A percentile compares a stretch with the other conserved stretches of the same genome.
Evolutionary conservation across 768 basidiomycete species (phyloP).

Genomic region (Naganishia onofrii): DNA sequence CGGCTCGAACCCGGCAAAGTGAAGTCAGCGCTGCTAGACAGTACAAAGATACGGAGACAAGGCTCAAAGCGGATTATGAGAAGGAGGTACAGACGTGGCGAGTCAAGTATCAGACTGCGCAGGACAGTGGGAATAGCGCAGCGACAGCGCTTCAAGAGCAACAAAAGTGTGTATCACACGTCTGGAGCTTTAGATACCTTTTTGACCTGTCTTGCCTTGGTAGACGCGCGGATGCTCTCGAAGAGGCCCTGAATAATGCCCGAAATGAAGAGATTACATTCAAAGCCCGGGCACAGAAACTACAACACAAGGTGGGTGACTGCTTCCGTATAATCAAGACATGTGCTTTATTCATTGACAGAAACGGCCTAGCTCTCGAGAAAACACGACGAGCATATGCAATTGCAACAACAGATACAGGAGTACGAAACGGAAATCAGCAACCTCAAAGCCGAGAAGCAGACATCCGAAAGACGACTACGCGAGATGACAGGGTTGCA

Average conservation of each 20-base stretch:
- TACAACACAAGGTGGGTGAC: conserved; percentile 3
- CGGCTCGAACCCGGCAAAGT: neutral
- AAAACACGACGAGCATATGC: neutral
- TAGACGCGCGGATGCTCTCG: neutral
- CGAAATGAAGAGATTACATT: neutral
- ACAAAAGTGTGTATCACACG: neutral
- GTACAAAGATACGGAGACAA: neutral
- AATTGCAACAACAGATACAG: neutral
- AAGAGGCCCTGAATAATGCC: neutral
- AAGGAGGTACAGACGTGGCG: conserved; percentile 2
- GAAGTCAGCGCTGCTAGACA: neutral
- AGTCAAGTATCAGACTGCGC: conserved; percentile 11
- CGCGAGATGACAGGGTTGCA: conserved; percentile 7
- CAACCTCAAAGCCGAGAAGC: neutral
- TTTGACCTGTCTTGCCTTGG: neutral
- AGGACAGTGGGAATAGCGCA: conserved; percentile 10
- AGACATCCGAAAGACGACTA: conserved; percentile 4
- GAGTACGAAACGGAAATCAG: conserved; percentile 6
- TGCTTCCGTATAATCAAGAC: neutral
- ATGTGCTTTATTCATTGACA: too few species aligned
- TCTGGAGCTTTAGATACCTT: too few species aligned
- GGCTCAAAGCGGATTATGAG: neutral
- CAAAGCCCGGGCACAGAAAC: conserved; percentile 6
- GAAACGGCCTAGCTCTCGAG: neutral
- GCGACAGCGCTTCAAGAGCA: neutral